A percentile compares a stretch with the other conserved stretches of the same genome.
Evolutionary conservation across 1,139 yeast species (phyloP).

Genomic region (Taphrina confusa): DNA sequence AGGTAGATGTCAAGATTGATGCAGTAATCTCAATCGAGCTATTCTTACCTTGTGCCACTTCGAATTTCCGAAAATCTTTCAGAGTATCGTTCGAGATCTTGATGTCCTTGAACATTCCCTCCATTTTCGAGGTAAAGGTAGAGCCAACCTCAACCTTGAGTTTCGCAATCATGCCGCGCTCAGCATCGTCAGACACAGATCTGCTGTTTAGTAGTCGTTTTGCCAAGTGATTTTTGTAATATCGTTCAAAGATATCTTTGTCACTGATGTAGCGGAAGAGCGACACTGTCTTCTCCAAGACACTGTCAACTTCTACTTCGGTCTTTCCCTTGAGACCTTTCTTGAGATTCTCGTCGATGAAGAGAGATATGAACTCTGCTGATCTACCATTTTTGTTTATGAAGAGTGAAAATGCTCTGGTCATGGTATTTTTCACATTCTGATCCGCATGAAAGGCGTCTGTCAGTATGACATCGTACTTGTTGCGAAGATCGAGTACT

Average conservation of each 20-base stretch:
- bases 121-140: slow-evolving; percentile 74
- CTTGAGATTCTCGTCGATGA: slow-evolving; percentile 70
- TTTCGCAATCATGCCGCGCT: slow-evolving; percentile 67
- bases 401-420: slow-evolving; percentile 61
- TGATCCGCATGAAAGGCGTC: slow-evolving; percentile 56
- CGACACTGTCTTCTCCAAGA: slow-evolving; percentile 41
- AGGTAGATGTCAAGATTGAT: slow-evolving; percentile 56
- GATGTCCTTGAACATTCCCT: slow-evolving; percentile 85
- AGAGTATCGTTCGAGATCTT: slow-evolving; percentile 65
- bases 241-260: slow-evolving; percentile 82
- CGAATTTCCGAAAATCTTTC: slow-evolving; percentile 52
- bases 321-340: slow-evolving; percentile 55
- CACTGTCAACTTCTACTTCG: slow-evolving; percentile 41
- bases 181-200: slow-evolving; percentile 62
- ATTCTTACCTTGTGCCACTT: slow-evolving; percentile 40
- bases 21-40: slow-evolving; percentile 41
- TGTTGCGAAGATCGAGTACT: slow-evolving; percentile 58
- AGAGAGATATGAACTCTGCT: slow-evolving; percentile 73
- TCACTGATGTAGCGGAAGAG: slow-evolving; percentile 73
- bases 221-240: slow-evolving; percentile 86
- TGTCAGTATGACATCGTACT: slow-evolving; percentile 54
- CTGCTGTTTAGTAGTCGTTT: slow-evolving; percentile 62
- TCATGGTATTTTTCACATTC: slow-evolving; percentile 58
- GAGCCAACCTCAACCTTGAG: slow-evolving; percentile 79
- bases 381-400: slow-evolving; percentile 61